Percentiles rank a stretch among this genome's conserved stretches.
phyloP scores from a whole-genome alignment of 2,329 filamentous ascomycete species.

The Epichloe coenophiala region DNA sequence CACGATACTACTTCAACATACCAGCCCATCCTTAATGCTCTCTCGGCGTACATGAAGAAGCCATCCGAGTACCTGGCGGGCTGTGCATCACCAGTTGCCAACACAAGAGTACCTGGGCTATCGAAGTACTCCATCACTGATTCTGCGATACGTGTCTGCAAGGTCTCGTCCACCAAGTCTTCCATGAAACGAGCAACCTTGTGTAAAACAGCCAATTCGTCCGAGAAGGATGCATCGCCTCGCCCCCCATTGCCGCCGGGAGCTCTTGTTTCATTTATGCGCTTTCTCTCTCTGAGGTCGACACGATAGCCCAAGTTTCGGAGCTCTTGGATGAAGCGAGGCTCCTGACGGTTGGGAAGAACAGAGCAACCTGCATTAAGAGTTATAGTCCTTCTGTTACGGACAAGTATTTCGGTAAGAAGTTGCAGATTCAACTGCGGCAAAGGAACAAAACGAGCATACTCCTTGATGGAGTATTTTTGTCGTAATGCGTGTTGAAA shows the following conservation, averaged over 20 bases:
- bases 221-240: constrained; percentile 5
- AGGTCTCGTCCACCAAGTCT: constrained; percentile 87
- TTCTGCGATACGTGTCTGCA: constrained; percentile 86
- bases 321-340: constrained; percentile 45
- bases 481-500: constrained; percentile 64
- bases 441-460: constrained; percentile 44
- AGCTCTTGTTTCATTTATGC: constrained; percentile 1
- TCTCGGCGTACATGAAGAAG: constrained; percentile 66
- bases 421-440: constrained; percentile 60
- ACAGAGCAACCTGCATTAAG: constrained; percentile 66
- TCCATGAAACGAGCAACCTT: constrained; percentile 34
- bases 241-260: constrained; percentile 2
- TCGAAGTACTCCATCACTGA: constrained; percentile 55
- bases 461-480: constrained; percentile 40
- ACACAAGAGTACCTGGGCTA: constrained; percentile 53
- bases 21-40: constrained; percentile 68
- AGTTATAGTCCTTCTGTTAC: constrained; percentile 57
- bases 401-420: constrained; percentile 65
- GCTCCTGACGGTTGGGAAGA: constrained; percentile 26
- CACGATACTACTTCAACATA: constrained; percentile 73
- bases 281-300: constrained; percentile 22
- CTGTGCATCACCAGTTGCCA: constrained; percentile 79
- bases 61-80: constrained; percentile 75
- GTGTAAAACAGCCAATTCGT: constrained; percentile 4
- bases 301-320: constrained; percentile 20